Evolutionary conservation across 2,329 filamentous ascomycete species (phyloP).

Genomic region (Colletotrichum spinosum): DNA sequence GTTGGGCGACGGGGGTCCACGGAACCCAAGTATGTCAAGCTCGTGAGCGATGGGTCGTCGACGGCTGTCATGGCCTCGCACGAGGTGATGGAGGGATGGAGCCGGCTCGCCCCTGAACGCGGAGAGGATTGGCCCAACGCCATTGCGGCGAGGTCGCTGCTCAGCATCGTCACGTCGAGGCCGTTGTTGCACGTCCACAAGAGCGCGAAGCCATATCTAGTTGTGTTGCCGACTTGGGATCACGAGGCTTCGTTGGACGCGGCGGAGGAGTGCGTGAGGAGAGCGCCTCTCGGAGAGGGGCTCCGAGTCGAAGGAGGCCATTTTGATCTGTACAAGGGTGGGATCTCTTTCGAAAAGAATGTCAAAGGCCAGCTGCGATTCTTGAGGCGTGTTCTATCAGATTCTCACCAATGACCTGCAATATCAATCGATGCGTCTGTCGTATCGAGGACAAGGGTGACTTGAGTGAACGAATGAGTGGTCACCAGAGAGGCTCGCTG

Average conservation of each 20-base stretch:
- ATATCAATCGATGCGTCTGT: no score
- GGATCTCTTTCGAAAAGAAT: conserved; percentile 24
- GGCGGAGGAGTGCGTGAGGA: conserved; percentile 23
- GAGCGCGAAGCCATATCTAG: conserved; percentile 17
- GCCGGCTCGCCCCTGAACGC: conserved; percentile 7
- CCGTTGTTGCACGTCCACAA: conserved; percentile 23
- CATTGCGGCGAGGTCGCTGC: conserved; percentile 25
- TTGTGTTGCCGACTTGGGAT: conserved; percentile 31
- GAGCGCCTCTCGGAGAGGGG: conserved; percentile 21
- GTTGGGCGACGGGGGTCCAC: not conserved
- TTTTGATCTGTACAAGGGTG: conserved; percentile 24
- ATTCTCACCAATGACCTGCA: no score
- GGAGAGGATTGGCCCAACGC: conserved; percentile 14
- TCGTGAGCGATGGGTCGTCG: conserved; percentile 24
- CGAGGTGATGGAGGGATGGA: conserved; percentile 26
- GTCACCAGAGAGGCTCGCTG: no score
- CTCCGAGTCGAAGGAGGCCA: conserved; percentile 22
- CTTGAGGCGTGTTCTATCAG: conserved; percentile 12
- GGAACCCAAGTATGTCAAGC: conserved; percentile 23
- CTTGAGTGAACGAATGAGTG: no score
- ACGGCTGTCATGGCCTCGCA: conserved; percentile 24
- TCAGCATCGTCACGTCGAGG: conserved; percentile 18
- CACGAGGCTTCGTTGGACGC: conserved; percentile 24
- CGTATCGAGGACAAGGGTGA: no score
- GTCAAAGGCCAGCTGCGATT: conserved; percentile 18